Conservation (phyloP, 2,329 filamentous ascomycete species). For the Fusarium ambrosium region DNA sequence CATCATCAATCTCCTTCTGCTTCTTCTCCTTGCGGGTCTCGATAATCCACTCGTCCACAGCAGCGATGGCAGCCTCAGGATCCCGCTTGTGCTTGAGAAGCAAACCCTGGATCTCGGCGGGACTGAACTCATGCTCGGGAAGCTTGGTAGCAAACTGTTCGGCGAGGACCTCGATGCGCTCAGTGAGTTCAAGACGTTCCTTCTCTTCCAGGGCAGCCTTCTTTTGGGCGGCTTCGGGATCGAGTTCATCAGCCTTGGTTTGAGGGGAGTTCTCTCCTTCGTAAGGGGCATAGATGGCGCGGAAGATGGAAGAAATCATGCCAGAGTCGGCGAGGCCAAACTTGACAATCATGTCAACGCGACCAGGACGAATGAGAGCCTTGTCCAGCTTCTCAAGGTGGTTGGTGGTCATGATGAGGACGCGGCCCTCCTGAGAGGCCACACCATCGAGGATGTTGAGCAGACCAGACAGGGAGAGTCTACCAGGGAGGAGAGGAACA, state of each 20-base stretch:
- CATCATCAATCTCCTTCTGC: conserved; percentile 59
- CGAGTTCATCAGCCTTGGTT: conserved; percentile 27
- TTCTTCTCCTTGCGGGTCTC: conserved; percentile 64
- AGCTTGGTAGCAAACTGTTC: conserved; percentile 63
- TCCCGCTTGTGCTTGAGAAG: conserved; percentile 69
- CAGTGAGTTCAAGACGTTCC: conserved; percentile 53
- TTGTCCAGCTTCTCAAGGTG: conserved; percentile 72
- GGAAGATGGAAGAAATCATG: conserved; percentile 69
- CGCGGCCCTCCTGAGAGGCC: conserved; percentile 72
- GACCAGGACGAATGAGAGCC: conserved; percentile 72
- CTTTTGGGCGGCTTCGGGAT: conserved; percentile 44
- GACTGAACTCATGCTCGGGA: conserved; percentile 69
- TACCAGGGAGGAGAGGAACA: conserved; percentile 36
- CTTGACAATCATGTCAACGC: conserved; percentile 71
- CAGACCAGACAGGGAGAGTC: conserved; percentile 79
- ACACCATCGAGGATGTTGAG: conserved; percentile 86
- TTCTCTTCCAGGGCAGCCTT: conserved; percentile 51
- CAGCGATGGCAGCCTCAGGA: conserved; percentile 62
- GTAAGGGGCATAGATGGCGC: conserved; percentile 69
- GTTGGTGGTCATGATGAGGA: conserved; percentile 77
- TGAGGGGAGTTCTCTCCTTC: conserved; percentile 48
- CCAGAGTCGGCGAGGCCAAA: conserved; percentile 67
- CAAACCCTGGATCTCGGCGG: conserved; percentile 72
- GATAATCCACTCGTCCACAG: conserved; percentile 63
- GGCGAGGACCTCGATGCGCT: conserved; percentile 62